Evolutionary conservation across 2,329 filamentous ascomycete genomes (phyloP), one percentile per base, ranked within the genome.

Genomic region (Fusarium papillatum): DNA sequence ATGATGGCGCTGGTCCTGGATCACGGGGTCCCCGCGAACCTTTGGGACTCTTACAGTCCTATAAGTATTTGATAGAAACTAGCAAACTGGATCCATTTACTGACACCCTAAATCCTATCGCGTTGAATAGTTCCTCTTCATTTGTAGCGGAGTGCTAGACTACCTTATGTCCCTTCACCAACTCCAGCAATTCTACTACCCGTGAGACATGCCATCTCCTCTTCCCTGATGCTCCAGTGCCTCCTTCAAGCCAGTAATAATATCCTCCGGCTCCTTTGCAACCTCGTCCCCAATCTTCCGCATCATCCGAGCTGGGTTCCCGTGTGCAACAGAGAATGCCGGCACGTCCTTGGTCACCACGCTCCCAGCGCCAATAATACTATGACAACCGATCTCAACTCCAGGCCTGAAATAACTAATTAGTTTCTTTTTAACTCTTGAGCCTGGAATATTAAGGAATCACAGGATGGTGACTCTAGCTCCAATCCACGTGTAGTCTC

Each of bases 271-370:
- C 19, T 59, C 46, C 13, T 55, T 10, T 9, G 34, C 59, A 17
- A 60, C 29, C 26, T 31, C 46, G 11, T 39, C 22, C 5, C 9
- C 38, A 5, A 65, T 17, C 31, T 36, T 50, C 5, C 38, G 26
- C 31, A 17, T 14, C 17, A 59, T 57, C 29, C 36, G 55, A 38
- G 62, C 39, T 16, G 59, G 66, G 24, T 63, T 69, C 2, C 66
- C 70, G 29, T 22, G 38, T 22, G 57, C 68, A 17, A 66, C 14
- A 14, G 24, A 24, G 31, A 68, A 63, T 36, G 22, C 39, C 43
- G 48, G 48, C 36, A 70, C 59, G 19, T 68, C 59, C 38, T 64
- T 66, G 31, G 68, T 67, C 39, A 66, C 63, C n/a, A 70, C 4
- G 34, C 57, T 66, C 7, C 55, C 62, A 22, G 69, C 69, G 16